Evolutionary conservation across 2,329 filamentous ascomycete genomes (phyloP).

Genomic region (Hymenoscyphus albidus): DNA sequence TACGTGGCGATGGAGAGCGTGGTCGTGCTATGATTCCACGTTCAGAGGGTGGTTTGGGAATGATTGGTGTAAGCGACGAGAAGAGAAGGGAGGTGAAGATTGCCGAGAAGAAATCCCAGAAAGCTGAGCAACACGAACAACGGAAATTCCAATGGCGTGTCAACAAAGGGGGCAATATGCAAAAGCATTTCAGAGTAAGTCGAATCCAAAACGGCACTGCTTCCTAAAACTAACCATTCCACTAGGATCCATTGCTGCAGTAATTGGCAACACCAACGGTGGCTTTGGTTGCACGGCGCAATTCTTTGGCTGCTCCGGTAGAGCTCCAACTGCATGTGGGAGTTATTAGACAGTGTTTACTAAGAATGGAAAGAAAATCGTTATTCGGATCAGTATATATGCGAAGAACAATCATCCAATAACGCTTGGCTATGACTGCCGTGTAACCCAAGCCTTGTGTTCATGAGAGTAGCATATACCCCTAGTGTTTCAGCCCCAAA

Average conservation of each 20-base stretch:
- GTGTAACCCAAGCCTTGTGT: background rate
- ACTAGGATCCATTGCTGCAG: slow-evolving; percentile 35
- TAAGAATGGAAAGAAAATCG: background rate
- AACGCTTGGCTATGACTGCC: background rate
- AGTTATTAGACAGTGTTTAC: background rate
- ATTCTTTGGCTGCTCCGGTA: background rate
- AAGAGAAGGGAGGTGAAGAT: slow-evolving; percentile 67
- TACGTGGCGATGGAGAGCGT: slow-evolving; percentile 39
- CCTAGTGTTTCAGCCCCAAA: slow-evolving; percentile 7
- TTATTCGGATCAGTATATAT: background rate
- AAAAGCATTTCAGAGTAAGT: slow-evolving; percentile 63
- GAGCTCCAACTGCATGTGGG: background rate
- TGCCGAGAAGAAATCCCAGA: slow-evolving; percentile 66
- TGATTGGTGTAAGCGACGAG: slow-evolving; percentile 71
- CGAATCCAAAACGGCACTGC: background rate
- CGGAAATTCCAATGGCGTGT: slow-evolving; percentile 65
- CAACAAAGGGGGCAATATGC: slow-evolving; percentile 66
- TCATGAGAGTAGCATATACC: background rate
- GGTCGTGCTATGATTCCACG: slow-evolving; percentile 59
- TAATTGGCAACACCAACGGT: slow-evolving; percentile 10
- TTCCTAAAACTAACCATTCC: slow-evolving; percentile 17
- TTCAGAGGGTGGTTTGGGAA: slow-evolving; percentile 68
- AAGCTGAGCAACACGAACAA: slow-evolving; percentile 57
- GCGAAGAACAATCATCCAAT: background rate
- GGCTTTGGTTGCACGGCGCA: slow-evolving; percentile 8